Evolutionary conservation across 2,329 filamentous ascomycete genomes (phyloP).

Genomic region (Mariannaea sp.): DNA sequence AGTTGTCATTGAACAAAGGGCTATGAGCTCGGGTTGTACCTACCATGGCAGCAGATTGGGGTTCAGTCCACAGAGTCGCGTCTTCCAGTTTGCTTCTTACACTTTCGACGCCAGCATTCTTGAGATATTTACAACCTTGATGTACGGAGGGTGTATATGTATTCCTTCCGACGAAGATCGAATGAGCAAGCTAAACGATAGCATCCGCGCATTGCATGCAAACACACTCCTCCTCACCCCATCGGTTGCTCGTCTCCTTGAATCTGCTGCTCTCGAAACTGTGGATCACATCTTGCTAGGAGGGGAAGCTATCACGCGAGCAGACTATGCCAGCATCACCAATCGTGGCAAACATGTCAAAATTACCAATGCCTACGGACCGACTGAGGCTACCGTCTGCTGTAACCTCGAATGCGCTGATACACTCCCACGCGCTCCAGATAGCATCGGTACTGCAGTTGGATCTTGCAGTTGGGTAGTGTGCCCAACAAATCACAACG

Average conservation of each 20-base stretch:
- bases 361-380: constrained; percentile 3
- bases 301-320: not conserved
- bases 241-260: not conserved
- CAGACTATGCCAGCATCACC: not conserved
- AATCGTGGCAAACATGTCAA: constrained; percentile 3
- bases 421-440: not conserved
- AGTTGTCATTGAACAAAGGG: constrained; percentile 11
- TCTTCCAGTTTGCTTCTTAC: constrained; percentile 28
- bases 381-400: constrained; percentile 2
- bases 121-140: constrained; percentile 27
- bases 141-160: constrained; percentile 33
- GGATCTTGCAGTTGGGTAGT: constrained; percentile 5
- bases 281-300: not conserved
- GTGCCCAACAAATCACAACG: not conserved
- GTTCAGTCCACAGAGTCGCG: constrained; percentile 1
- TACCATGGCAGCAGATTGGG: constrained; percentile 7
- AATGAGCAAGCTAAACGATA: constrained; percentile 18
- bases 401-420: not conserved
- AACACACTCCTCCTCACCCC: constrained; percentile 23
- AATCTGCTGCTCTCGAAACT: not conserved
- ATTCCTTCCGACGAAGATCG: constrained; percentile 26
- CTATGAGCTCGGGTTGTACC: constrained; percentile 6
- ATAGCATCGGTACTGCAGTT: not conserved
- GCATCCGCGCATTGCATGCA: constrained; percentile 23
- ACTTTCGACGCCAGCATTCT: constrained; percentile 32